Base-by-base conservation (phyloP, 169 alveolate species). In the Cryptosporidium bovis region DNA sequence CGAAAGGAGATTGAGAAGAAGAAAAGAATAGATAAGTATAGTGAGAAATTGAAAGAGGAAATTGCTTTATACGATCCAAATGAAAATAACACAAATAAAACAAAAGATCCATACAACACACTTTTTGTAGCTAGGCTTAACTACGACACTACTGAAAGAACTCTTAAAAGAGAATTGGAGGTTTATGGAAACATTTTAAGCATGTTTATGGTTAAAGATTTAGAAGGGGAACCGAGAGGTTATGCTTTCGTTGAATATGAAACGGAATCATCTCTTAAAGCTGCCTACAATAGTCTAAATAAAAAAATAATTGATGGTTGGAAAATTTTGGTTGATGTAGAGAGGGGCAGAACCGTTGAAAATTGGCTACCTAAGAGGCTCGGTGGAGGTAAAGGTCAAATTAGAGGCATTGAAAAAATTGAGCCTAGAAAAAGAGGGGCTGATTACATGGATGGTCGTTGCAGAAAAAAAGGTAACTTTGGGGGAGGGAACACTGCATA, bases 161-260 rank as follows among this genome's bases (percentile, higher is more conserved):
- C 71, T 48, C 56, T 95, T 27, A 91, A 90, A 64, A 83, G 67
- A 66, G 96, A 94, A 66, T 91, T 95, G 68, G 95, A 93, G 60
- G 84, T 77, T 51, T 95, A 69, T 83, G 98, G 98, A 12, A 92
- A 91, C 27, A 90, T 95, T 24, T 83, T 90, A 67, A 90, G 90
- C 53, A 66, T 94, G 2, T 90, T 90, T 51, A 83, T 95, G 27
- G 90, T 93, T 4, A 91, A 82, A 58, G 95, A 94, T 83, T 69
- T 62, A 31, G 82, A 92, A 40, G 95, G 95, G 20, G 92, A 92
- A 84, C 92, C 95, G 29, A 93, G 93, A 91, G 97, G 98, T 8
- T 95, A 94, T 84, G 96, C 95, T 40, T 94, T 95, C 71, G 91
- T 92, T 55, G 98, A 95, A 87, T 95, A 71, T 71, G 96, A 93